These are phyloP conservation scores for Colletotrichum sp. DNA, from an alignment of 2,329 filamentous ascomycete genomes.

Conservation along the genomic window DNA sequence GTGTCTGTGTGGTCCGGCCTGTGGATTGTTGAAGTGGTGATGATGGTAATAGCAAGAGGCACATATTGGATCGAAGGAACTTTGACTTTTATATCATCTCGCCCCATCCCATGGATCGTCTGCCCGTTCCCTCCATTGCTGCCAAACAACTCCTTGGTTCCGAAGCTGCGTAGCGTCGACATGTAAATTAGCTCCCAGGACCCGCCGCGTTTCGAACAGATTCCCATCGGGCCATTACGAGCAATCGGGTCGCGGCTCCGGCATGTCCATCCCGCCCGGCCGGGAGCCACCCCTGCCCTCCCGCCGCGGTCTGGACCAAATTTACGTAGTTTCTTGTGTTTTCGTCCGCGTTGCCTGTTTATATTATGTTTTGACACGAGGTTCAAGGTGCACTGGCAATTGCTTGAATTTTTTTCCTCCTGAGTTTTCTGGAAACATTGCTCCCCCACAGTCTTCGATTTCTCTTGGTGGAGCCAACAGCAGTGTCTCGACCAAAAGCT, in stretches of 20 bases:
- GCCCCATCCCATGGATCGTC: background rate
- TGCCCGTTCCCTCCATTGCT: background rate
- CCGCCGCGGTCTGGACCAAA: background rate
- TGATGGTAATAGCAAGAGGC: background rate
- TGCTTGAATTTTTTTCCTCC: background rate
- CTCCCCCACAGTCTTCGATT: background rate
- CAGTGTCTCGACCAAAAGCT: background rate
- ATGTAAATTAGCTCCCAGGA: slow-evolving; percentile 2
- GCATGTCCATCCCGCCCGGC: background rate
- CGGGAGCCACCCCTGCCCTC: background rate
- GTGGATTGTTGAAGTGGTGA: background rate
- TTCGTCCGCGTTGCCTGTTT: background rate
- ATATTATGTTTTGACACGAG: background rate
- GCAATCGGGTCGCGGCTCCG: background rate
- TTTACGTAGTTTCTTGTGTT: background rate
- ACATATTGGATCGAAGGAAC: background rate
- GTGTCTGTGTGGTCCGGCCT: background rate
- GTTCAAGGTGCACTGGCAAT: background rate
- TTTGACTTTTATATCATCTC: background rate
- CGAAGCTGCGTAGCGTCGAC: background rate
- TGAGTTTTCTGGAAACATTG: background rate
- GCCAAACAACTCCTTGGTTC: background rate
- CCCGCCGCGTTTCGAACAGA: slow-evolving; percentile 16
- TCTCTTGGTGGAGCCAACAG: background rate
- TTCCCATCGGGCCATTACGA: background rate